Evolutionary conservation across 257 asterid genomes (phyloP).

Genomic region (Mentha longifolia): DNA sequence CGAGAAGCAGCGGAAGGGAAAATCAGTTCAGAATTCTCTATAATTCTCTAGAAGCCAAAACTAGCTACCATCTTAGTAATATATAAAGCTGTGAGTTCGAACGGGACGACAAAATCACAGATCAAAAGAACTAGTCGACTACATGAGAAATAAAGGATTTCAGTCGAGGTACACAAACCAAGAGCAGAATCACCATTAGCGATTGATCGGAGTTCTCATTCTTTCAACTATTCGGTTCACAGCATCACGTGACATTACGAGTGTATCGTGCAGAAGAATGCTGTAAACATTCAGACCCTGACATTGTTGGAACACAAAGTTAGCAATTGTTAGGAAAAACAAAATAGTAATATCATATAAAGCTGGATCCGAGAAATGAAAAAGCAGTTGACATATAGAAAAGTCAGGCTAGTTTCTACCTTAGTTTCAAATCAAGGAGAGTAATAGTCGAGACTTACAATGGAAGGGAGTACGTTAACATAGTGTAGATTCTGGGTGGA

Average conservation of each 20-base stretch:
- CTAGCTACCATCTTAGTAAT: no score
- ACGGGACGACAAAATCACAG: neutral
- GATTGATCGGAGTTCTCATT: constrained; percentile 89
- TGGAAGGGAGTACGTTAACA: constrained; percentile 87
- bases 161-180: neutral
- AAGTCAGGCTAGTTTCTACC: neutral
- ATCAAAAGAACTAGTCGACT: neutral
- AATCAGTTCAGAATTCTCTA: no score
- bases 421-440: neutral
- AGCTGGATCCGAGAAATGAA: no score
- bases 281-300: constrained; percentile 95
- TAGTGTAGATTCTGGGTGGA: constrained; percentile 90
- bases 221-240: constrained; percentile 77
- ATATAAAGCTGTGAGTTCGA: constrained; percentile 5
- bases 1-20: no score
- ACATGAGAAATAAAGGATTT: neutral
- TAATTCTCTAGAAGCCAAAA: no score
- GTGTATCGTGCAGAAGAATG: constrained; percentile 82
- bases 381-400: neutral
- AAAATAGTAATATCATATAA: neutral
- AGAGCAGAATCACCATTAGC: constrained; percentile 36
- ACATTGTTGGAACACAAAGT: neutral
- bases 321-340: neutral
- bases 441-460: constrained; percentile 57
- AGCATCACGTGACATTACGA: constrained; percentile 86